Evolutionary conservation across 768 basidiomycete species (phyloP).

Genomic region (Zangia roseola): DNA sequence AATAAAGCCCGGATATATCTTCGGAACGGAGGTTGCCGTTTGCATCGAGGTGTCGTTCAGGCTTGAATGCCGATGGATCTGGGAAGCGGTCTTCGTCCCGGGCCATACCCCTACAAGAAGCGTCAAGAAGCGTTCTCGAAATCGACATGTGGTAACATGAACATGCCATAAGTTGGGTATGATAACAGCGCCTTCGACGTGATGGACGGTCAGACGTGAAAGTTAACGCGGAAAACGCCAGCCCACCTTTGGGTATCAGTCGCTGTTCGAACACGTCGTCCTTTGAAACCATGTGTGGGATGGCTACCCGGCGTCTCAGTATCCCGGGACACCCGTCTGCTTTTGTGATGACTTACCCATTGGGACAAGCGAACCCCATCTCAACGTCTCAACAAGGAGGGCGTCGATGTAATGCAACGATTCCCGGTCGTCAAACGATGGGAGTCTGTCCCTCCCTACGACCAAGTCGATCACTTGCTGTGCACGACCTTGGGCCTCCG

Average conservation of each 20-base stretch:
- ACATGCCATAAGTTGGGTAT: constrained; percentile 23
- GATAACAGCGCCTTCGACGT: constrained; percentile 21
- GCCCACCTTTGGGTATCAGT: constrained; percentile 50
- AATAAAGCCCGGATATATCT: constrained; percentile 24
- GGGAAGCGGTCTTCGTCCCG: constrained; percentile 24
- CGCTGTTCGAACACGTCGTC: constrained; percentile 44
- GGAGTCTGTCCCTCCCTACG: constrained; percentile 18
- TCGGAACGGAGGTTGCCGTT: constrained; percentile 20
- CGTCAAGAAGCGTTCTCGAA: background rate
- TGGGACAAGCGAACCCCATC: constrained; percentile 24
- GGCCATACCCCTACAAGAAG: constrained; percentile 19
- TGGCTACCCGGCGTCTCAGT: constrained; percentile 11
- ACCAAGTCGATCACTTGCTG: constrained; percentile 17
- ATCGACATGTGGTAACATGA: background rate
- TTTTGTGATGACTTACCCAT: constrained; percentile 11
- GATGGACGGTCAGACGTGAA: background rate
- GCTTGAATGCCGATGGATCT: constrained; percentile 33
- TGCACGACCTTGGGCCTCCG: constrained; percentile 22
- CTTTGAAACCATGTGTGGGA: constrained; percentile 32
- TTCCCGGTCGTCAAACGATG: constrained; percentile 14
- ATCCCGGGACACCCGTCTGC: background rate
- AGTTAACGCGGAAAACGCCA: background rate
- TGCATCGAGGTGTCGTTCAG: constrained; percentile 31
- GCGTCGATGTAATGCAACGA: constrained; percentile 24
- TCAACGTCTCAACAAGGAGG: constrained; percentile 19